Evolutionary conservation across 371 early-diverging fungal species (phyloP).

Genomic region (Lichtheimia hyalospora): DNA sequence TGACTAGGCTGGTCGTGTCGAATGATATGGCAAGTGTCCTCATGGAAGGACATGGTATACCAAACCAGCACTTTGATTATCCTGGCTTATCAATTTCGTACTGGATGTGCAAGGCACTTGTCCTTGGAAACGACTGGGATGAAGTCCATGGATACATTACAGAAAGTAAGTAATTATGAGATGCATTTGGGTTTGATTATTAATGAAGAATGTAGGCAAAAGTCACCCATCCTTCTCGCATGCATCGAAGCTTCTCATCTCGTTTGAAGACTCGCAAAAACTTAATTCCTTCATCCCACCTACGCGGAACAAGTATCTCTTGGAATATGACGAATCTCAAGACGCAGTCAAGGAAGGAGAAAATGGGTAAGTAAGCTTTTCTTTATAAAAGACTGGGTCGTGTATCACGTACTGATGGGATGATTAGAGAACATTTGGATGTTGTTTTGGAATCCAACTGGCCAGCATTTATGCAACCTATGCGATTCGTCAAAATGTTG

Average conservation of each 20-base stretch:
- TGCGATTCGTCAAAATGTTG: conserved; percentile 31
- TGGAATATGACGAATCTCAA: conserved; percentile 33
- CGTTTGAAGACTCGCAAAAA: conserved; percentile 37
- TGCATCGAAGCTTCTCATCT: conserved; percentile 26
- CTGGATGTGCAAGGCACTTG: conserved; percentile 44
- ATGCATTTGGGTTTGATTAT: neutral
- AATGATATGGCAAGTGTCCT: conserved; percentile 38
- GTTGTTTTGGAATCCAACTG: conserved; percentile 27
- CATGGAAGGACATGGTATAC: conserved; percentile 58
- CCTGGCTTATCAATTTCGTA: conserved; percentile 59
- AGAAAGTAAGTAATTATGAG: conserved; percentile 28
- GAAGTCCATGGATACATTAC: conserved; percentile 27
- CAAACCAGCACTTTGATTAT: conserved; percentile 45
- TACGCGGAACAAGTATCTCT: conserved; percentile 22
- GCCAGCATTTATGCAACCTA: conserved; percentile 27
- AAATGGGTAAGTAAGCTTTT: conserved; percentile 15
- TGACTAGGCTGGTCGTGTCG: conserved; percentile 20
- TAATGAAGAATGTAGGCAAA: conserved; percentile 1
- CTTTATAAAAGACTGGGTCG: no score
- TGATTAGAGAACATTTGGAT: conserved; percentile 20
- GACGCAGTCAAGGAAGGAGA: conserved; percentile 20
- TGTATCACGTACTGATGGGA: neutral
- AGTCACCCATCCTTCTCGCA: conserved; percentile 15
- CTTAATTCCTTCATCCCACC: conserved; percentile 27
- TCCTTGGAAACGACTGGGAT: conserved; percentile 43